A percentile compares a stretch with the other conserved stretches of the same genome.
These are phyloP conservation scores for Scopulariopsis brevicaulis DNA, from an alignment of 2,329 filamentous ascomycete genomes.

Conservation along the genomic window DNA sequence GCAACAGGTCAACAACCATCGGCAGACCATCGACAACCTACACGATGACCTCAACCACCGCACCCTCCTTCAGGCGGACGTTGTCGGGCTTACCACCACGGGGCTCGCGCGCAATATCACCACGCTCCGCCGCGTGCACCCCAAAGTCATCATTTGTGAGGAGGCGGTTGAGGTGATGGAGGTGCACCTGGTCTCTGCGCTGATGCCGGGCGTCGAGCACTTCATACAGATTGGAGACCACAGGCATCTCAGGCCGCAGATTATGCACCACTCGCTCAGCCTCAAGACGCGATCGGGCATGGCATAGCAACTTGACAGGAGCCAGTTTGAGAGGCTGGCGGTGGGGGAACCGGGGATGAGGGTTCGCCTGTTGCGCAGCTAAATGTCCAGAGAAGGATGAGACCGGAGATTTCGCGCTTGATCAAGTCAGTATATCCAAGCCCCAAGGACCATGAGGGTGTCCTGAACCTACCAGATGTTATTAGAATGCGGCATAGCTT, in stretches of 20 bases:
- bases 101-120: conserved; percentile 51
- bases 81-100: conserved; percentile 64
- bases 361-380: neutral
- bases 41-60: conserved; percentile 27
- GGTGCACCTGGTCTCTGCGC: conserved; percentile 39
- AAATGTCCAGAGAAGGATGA: conserved; percentile 53
- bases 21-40: conserved; percentile 28
- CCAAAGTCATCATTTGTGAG: conserved; percentile 55
- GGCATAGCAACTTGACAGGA: conserved; percentile 37
- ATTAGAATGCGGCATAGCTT: conserved; percentile 48
- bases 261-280: conserved; percentile 46
- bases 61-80: conserved; percentile 38
- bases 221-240: conserved; percentile 64
- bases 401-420: conserved; percentile 53
- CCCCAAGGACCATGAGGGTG: conserved; percentile 42
- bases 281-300: conserved; percentile 29
- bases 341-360: neutral
- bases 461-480: conserved; percentile 31
- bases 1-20: conserved; percentile 26
- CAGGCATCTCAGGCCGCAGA: conserved; percentile 59
- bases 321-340: conserved; percentile 52
- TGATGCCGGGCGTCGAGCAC: conserved; percentile 45
- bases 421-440: conserved; percentile 49
- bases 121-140: conserved; percentile 37
- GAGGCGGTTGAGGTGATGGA: conserved; percentile 67